Conservation (phyloP, 108 stramenopile species). For the Pseudonitzschia multiseries region DNA sequence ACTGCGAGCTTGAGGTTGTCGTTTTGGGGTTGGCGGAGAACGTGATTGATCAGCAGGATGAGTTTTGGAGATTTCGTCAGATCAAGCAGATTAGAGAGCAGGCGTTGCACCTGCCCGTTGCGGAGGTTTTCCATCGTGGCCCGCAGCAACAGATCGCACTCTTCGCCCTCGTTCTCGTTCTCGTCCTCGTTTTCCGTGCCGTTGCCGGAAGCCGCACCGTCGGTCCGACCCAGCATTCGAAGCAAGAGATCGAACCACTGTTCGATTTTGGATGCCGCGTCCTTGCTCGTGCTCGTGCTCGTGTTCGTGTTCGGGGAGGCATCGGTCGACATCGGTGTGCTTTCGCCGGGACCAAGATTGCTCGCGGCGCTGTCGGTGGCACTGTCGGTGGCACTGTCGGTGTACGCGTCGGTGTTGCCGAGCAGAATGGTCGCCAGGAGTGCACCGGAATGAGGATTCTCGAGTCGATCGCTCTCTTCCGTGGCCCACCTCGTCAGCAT, state of each 20-base stretch:
- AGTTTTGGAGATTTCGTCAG: conserved; percentile 10
- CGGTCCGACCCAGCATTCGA: not conserved
- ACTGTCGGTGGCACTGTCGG: not conserved
- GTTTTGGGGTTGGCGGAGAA: conserved; percentile 7
- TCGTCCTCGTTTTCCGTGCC: not conserved
- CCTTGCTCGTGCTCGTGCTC: too few relatives aligned
- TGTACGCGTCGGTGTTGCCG: not conserved
- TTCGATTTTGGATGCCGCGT: too few relatives aligned
- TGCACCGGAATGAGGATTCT: conserved; percentile 16
- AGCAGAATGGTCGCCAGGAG: conserved; percentile 23
- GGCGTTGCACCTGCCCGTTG: conserved; percentile 6
- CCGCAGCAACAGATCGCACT: conserved; percentile 19
- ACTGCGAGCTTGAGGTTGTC: conserved; percentile 14
- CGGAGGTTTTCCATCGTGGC: conserved; percentile 22
- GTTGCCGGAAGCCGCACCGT: not conserved
- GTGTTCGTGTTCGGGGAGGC: not conserved
- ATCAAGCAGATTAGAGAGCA: conserved; percentile 22
- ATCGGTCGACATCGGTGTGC: not conserved
- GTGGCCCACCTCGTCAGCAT: conserved; percentile 26
- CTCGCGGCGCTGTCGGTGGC: not conserved
- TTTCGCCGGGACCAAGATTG: too few relatives aligned
- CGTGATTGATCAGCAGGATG: conserved; percentile 21
- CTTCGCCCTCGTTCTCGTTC: not conserved
- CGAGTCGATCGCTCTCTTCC: conserved; percentile 4
- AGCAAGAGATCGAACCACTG: conserved; percentile 28